Base-by-base conservation (phyloP, 2,329 filamentous ascomycete species). In the Trematosphaeria pertusa region DNA sequence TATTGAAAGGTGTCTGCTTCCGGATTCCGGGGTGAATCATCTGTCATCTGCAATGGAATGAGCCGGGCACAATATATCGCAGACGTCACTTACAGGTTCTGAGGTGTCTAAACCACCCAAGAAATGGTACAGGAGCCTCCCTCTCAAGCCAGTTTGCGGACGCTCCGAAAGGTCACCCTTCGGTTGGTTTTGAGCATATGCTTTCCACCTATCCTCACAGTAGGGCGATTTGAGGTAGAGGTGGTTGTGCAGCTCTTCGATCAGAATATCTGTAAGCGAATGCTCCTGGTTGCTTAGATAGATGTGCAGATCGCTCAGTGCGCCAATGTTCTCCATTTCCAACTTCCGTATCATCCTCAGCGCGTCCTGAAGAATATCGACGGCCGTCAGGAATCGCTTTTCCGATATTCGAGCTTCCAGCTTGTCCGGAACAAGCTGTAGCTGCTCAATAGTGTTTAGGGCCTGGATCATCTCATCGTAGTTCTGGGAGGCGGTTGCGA, bases 241-340 rank as follows among this genome's bases (percentile, higher is more conserved):
- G 73, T 99, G 94, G 69, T 96, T 94, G 68, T 99, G 94, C 24
- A 99, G 79, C 72, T 99, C 94, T 69, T 99, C 94, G n/a, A 97
- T 86, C 45, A 99, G 72, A 42, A 97, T 97, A 65, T 99, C 94
- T 65, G 93, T 93, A 54, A 99, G 76, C 0, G 90, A 86, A 20
- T 87, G 89, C 74, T 99, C 94, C 69, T 99, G 95, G 65, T 96
- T 97, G 48, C 86, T 86, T 47, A 99, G 84, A 65, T 97, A 97
- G 61, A 86, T 86, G 46, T 91, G 84, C 56, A 99, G 75, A 60
- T 99, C 94, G 46, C 84, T 86, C 61, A 99, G 77, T 6, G 91
- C 93, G 1, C 91, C 92, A 56, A 99, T 96, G 26, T 88, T 87
- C 64, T 97, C 92, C 67, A 99, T 82, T 58, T 96, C 93, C 0